Conservation (phyloP, 306 rosid species). For the Dalbergia cochinchinensis region DNA sequence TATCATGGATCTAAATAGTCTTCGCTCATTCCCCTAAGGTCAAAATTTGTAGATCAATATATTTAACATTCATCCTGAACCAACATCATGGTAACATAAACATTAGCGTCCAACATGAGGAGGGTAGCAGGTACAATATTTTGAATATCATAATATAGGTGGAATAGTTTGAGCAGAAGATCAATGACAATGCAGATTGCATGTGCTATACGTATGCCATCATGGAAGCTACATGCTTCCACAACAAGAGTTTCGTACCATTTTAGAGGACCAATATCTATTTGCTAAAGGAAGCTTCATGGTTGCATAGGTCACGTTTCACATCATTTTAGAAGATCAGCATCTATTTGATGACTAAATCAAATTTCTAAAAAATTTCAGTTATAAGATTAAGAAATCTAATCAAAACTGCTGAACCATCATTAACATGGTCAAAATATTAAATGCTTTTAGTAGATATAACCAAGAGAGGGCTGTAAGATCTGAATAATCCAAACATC, state of each 20-base stretch:
- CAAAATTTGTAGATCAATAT: conserved; percentile 1
- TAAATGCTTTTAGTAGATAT: too few relatives aligned
- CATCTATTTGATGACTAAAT: too few relatives aligned
- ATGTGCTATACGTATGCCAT: not conserved
- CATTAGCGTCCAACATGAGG: not conserved
- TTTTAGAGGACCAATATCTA: not conserved
- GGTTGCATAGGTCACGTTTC: too few relatives aligned
- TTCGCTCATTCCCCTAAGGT: not conserved
- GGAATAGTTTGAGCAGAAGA: conserved; percentile 26
- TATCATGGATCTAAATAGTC: not conserved
- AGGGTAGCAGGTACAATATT: not conserved
- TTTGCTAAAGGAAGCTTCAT: too few relatives aligned
- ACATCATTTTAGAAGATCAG: not conserved
- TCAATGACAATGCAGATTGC: conserved; percentile 1
- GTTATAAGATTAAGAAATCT: not conserved
- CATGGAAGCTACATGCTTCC: not conserved
- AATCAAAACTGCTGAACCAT: not conserved
- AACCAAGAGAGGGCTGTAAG: not conserved
- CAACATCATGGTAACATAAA: conserved; percentile 22
- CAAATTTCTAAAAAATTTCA: too few relatives aligned
- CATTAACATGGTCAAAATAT: not conserved
- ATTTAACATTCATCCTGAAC: conserved; percentile 1
- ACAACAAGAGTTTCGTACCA: not conserved
- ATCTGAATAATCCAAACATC: conserved; percentile 3
- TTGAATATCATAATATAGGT: not conserved